Evolutionary conservation across 2,329 filamentous ascomycete species (phyloP).

Genomic region (Phyllosticta citrichinensis): DNA sequence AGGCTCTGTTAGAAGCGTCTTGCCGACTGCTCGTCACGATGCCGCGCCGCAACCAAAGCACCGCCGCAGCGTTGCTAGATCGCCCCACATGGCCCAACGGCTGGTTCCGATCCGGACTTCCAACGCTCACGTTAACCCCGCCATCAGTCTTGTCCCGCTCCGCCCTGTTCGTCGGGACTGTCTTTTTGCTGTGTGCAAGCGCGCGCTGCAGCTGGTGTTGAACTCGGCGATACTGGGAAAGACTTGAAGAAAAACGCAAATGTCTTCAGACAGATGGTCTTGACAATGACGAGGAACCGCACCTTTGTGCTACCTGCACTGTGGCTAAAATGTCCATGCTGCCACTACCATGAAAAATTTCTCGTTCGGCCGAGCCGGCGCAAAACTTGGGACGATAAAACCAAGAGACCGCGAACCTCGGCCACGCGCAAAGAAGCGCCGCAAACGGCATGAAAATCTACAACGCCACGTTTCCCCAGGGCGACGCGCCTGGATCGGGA

Average conservation of each 20-base stretch:
- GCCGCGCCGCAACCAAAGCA: not conserved
- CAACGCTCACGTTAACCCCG: not conserved
- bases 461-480: not conserved
- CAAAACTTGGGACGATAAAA: not conserved
- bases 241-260: not conserved
- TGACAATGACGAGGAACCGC: not conserved
- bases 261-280: not conserved
- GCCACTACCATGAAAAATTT: not conserved
- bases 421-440: not conserved
- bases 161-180: not conserved
- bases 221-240: not conserved
- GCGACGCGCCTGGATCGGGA: not conserved
- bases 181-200: not conserved
- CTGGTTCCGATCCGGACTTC: not conserved
- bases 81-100: not conserved
- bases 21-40: not conserved
- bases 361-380: not conserved
- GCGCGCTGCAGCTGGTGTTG: not conserved
- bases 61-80: not conserved
- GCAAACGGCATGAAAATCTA: not conserved
- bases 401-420: not conserved
- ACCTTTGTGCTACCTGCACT: not conserved
- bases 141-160: not conserved
- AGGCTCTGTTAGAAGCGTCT: not conserved
- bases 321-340: not conserved